Evolutionary conservation across 2,329 filamentous ascomycete species (phyloP).

Genomic region (Pseudogymnoascus sp.): DNA sequence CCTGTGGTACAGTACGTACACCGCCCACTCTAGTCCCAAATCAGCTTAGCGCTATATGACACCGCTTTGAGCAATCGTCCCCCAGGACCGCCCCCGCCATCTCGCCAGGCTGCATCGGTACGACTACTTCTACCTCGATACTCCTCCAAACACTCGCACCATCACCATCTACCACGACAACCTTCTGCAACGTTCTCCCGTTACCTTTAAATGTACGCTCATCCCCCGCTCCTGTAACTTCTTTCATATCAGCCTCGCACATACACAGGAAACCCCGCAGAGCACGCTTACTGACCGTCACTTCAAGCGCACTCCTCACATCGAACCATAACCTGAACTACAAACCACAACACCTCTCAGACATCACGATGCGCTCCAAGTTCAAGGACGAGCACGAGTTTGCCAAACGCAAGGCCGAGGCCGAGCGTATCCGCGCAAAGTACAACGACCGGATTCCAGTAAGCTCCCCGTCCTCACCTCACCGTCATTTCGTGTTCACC

Average conservation of each 20-base stretch:
- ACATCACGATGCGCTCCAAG: conserved; percentile 84
- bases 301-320: conserved; percentile 1
- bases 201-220: neutral
- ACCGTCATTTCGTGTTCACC: conserved; percentile 27
- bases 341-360: conserved; percentile 17
- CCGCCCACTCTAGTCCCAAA: neutral
- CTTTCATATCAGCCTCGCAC: neutral
- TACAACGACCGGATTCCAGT: conserved; percentile 97
- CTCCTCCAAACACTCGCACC: conserved; percentile 16
- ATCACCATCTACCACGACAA: conserved; percentile 16
- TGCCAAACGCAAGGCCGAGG: conserved; percentile 99
- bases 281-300: conserved; percentile 3
- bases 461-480: conserved; percentile 32
- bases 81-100: conserved; percentile 1
- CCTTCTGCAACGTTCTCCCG: conserved; percentile 10
- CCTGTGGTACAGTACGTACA: neutral
- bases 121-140: conserved; percentile 8
- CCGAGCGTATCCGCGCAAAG: conserved; percentile 88
- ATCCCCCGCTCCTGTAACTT: neutral
- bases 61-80: conserved; percentile 5
- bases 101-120: conserved; percentile 10
- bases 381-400: conserved; percentile 99
- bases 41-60: neutral
- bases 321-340: conserved; percentile 4
- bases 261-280: neutral